Percentiles rank a stretch among this genome's conserved stretches.
Evolutionary conservation across 179 eudicot species (phyloP).

Genomic region (Gypsophila paniculata): DNA sequence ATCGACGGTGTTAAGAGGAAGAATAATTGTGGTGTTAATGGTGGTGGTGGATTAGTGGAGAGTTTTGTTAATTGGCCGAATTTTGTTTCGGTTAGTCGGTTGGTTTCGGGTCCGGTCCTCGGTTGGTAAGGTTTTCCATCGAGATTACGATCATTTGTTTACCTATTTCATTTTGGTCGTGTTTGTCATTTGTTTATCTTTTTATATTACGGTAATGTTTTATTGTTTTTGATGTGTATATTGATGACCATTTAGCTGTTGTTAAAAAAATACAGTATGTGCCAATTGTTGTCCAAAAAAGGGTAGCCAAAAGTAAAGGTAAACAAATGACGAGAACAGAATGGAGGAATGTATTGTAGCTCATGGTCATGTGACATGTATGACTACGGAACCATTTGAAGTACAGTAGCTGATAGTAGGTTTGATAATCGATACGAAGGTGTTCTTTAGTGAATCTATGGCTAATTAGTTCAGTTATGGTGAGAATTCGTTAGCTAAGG

Average conservation of each 20-base stretch:
- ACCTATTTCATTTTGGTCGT: no score
- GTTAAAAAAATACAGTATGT: no score
- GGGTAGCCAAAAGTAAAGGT: not conserved
- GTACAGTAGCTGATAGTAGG: not conserved
- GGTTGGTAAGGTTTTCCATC: conserved; percentile 65
- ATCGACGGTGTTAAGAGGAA: conserved; percentile 1
- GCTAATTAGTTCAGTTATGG: not conserved
- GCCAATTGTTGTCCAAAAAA: not conserved
- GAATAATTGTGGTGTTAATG: conserved; percentile 21
- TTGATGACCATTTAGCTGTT: no score
- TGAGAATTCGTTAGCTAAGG: not conserved
- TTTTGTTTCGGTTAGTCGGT: conserved; percentile 58
- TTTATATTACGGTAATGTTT: not conserved
- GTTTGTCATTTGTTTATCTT: not conserved
- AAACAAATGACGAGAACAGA: not conserved
- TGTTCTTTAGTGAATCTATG: not conserved
- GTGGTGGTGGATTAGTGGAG: conserved; percentile 35
- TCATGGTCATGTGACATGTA: not conserved
- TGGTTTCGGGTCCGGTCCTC: conserved; percentile 78
- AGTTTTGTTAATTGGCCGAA: conserved; percentile 69
- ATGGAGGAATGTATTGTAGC: not conserved
- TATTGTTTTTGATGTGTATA: no score
- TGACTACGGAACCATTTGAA: not conserved
- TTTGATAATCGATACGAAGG: no score
- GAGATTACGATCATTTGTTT: no score